Evolutionary conservation across 495 filamentous ascomycete genomes (phyloP).

Genomic region (Wilcoxina mikolae): DNA sequence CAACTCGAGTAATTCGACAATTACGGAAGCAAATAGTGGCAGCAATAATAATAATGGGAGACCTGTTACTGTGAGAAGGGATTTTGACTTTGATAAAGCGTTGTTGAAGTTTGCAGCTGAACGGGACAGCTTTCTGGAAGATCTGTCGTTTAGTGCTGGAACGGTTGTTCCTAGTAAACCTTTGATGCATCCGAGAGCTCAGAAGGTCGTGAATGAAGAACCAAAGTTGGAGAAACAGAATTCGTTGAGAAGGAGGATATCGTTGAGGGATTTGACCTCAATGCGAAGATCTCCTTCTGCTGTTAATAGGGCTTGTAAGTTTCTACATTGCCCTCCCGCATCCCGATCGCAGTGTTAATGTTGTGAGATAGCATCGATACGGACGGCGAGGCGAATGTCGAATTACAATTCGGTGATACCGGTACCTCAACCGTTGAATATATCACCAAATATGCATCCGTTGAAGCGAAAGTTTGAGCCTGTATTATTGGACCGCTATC

Average conservation of each 20-base stretch:
- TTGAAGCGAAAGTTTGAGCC: slow-evolving; percentile 88
- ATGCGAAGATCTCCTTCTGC: slow-evolving; percentile 73
- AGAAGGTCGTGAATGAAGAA: slow-evolving; percentile 71
- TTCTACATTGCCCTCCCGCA: neutral
- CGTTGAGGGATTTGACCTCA: slow-evolving; percentile 86
- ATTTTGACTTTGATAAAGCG: slow-evolving; percentile 86
- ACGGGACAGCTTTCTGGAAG: slow-evolving; percentile 82
- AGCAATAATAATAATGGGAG: slow-evolving; percentile 16
- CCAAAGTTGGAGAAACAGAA: slow-evolving; percentile 31
- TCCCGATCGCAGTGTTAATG: neutral
- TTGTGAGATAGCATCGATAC: slow-evolving; percentile 55
- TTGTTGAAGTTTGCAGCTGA: slow-evolving; percentile 88
- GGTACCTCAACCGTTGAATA: slow-evolving; percentile 73
- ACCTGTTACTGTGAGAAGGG: slow-evolving; percentile 29
- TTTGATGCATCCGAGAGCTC: slow-evolving; percentile 59
- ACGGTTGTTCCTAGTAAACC: slow-evolving; percentile 56
- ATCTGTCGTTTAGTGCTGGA: slow-evolving; percentile 78
- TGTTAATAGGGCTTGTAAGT: slow-evolving; percentile 36
- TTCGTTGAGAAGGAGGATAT: slow-evolving; percentile 43
- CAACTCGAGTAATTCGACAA: slow-evolving; percentile 29
- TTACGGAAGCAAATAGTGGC: slow-evolving; percentile 31
- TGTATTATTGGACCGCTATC: slow-evolving; percentile 84
- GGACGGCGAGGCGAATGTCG: slow-evolving; percentile 76
- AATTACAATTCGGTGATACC: slow-evolving; percentile 99
- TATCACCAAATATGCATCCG: slow-evolving; percentile 87